phyloP scores from a whole-genome alignment of 768 basidiomycete genomes.

The Leucocoprinus leucothites region DNA sequence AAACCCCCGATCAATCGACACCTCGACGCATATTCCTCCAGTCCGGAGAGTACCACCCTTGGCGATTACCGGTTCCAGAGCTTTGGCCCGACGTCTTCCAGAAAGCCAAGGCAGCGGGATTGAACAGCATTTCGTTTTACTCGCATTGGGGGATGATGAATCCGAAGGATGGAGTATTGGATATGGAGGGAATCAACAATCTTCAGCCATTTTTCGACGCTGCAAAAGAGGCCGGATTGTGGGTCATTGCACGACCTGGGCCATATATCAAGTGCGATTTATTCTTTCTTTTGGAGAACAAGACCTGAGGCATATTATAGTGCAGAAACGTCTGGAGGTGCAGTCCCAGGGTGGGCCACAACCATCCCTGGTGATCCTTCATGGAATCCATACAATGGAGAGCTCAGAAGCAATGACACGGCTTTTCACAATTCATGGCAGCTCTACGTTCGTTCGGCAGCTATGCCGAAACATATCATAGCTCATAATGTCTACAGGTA shows the following conservation, averaged over 20 bases:
- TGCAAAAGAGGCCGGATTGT: neutral
- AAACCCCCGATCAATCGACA: neutral
- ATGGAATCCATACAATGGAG: neutral
- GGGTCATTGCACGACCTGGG: neutral
- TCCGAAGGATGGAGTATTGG: neutral
- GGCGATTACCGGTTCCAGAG: neutral
- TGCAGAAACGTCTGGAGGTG: neutral
- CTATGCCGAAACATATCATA: neutral
- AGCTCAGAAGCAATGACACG: neutral
- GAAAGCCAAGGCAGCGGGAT: neutral
- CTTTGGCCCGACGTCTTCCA: neutral
- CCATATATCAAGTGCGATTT: neutral
- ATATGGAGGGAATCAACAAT: neutral
- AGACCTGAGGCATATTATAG: neutral
- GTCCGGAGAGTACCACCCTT: neutral
- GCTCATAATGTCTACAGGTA: neutral
- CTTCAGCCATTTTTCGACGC: conserved; percentile 2
- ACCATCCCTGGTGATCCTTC: neutral
- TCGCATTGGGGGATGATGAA: neutral
- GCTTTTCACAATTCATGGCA: neutral
- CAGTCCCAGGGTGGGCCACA: neutral
- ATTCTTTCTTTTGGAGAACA: neutral
- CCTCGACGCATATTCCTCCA: neutral
- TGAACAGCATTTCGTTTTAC: neutral
- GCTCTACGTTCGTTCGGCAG: neutral